Conservation (phyloP, 257 asterid genomes). For the Solanum clarkiae region DNA sequence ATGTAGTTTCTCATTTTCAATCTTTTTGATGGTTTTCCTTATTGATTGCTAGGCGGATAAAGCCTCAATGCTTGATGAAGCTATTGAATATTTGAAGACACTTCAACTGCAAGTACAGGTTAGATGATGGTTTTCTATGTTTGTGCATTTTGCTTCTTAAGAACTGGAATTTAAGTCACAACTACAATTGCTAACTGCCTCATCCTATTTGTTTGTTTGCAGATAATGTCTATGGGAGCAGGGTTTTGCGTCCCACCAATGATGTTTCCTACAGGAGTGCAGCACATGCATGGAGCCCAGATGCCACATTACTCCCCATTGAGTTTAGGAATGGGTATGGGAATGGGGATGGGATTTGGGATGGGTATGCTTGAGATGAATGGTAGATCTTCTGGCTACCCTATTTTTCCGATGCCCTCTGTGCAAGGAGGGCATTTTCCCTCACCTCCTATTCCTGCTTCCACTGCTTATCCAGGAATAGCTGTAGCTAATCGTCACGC, state of each 20-base stretch:
- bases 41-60: constrained; percentile 63
- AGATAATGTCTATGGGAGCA: constrained; percentile 95
- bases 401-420: constrained; percentile 39
- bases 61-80: constrained; percentile 99
- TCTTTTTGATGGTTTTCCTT: neutral
- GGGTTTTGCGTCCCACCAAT: constrained; percentile 78
- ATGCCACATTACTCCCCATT: constrained; percentile 51
- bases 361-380: constrained; percentile 75
- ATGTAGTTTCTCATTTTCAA: neutral
- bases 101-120: constrained; percentile 99
- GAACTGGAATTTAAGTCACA: neutral
- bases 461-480: constrained; percentile 38
- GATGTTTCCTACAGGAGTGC: constrained; percentile 73
- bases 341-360: constrained; percentile 44
- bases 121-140: constrained; percentile 10
- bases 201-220: constrained; percentile 7
- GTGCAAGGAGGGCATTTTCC: constrained; percentile 43
- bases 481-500: constrained; percentile 32
- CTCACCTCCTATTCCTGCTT: constrained; percentile 29
- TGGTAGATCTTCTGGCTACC: constrained; percentile 39
- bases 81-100: constrained; percentile 87
- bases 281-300: constrained; percentile 61
- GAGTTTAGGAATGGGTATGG: constrained; percentile 60
- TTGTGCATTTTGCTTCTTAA: neutral
- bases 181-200: neutral